Base-by-base conservation (phyloP, 257 asterid genomes). In the Vinca minor region DNA sequence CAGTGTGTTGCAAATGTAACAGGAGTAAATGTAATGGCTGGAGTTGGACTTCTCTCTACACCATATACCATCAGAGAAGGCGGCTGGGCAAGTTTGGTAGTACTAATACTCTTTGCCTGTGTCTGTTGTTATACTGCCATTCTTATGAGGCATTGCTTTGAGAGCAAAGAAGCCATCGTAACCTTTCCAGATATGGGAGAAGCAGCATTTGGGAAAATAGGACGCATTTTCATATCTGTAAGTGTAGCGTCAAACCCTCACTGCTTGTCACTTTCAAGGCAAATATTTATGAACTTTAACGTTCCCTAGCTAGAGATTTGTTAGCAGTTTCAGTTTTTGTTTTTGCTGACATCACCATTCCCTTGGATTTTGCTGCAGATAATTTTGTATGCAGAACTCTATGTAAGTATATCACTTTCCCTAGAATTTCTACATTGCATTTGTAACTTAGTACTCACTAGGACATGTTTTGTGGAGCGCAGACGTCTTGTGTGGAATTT, bases 21-120 rank as follows among this genome's bases (percentile, higher is more conserved):
- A 86, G 92, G 91, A 53, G 63, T 87, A 21, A 87, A 89, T 78
- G 95, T 87, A 67, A 65, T 89, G 90, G 92, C 92, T 73, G 97
- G 97, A 56, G 88, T 87, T 68, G 95, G 92, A 66, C 71, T 89
- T 54, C 90, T 89, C 44, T 87, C 95, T 4, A 87, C 90, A 9
- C 92, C 92, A 4, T 80, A 77, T 57, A 81, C 89, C 1, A 77
- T 89, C 48, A 80, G 76, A 75, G 87, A 87, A 82, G 84, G 92
- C 17, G 97, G 94, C 53, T 87, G 97, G 97, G 81, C 76, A 60
- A 73, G 94, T 79, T 68, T 89, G 74, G 71, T 42, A 14, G 74
- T 83, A 45, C 73, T 89, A 26, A 39, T 79, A 61, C 77, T 87
- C 61, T 89, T 89, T 70, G 94, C 94, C n/a, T 75, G 72, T 59